Conservation (phyloP, 345 rosid genomes). For the Arabidopsis suecica region DNA sequence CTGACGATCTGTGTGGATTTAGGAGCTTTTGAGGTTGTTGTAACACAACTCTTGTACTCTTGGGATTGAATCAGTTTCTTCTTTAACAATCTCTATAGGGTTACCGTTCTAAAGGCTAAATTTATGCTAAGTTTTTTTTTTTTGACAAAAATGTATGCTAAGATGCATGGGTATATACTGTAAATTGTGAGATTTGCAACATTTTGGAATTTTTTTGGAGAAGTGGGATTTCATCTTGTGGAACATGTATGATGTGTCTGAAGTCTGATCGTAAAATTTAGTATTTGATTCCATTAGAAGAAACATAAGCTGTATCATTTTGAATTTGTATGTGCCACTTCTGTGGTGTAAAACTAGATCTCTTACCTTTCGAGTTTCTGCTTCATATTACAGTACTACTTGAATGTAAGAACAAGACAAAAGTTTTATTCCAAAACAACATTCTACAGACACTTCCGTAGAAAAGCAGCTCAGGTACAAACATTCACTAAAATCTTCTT, state of each 20-base stretch:
- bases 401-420: slow-evolving; percentile 23
- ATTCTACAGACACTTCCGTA: slow-evolving; percentile 25
- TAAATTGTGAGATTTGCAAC: neutral
- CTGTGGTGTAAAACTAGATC: neutral
- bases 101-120: neutral
- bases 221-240: neutral
- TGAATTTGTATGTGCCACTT: neutral
- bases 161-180: slow-evolving; percentile 1
- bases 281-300: neutral
- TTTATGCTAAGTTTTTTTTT: no score
- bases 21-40: neutral
- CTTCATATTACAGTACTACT: slow-evolving; percentile 6
- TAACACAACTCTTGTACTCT: neutral
- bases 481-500: neutral
- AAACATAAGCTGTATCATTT: neutral
- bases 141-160: neutral
- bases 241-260: neutral
- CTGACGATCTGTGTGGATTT: neutral
- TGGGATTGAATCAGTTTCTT: neutral
- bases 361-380: neutral
- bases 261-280: neutral
- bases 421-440: slow-evolving; percentile 17
- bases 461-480: neutral
- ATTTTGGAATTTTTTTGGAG: neutral
- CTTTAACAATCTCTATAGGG: neutral